phyloP scores from a whole-genome alignment of 495 filamentous ascomycete genomes.

The Corynascus novoguineensis region DNA sequence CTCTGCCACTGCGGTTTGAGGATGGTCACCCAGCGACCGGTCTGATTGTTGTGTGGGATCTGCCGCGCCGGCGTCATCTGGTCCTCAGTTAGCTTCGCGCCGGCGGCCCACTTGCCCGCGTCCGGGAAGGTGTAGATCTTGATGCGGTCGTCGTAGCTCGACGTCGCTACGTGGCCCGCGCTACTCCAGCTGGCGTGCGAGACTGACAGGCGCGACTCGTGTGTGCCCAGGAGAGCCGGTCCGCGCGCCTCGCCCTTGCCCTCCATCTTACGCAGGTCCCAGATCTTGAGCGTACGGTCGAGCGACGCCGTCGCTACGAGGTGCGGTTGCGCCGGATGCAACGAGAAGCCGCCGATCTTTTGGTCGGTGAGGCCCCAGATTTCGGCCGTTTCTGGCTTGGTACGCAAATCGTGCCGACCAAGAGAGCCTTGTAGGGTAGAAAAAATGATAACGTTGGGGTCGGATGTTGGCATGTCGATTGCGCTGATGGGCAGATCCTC shows the following conservation, averaged over 20 bases:
- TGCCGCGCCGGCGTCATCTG: constrained; percentile 62
- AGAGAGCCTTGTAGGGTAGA: constrained; percentile 77
- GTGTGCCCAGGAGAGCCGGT: constrained; percentile 71
- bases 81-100: constrained; percentile 51
- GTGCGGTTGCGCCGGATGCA: constrained; percentile 72
- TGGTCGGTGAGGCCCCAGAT: constrained; percentile 78
- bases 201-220: constrained; percentile 76
- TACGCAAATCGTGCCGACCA: constrained; percentile 71
- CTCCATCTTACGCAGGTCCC: constrained; percentile 81
- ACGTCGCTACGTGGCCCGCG: constrained; percentile 78
- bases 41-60: constrained; percentile 92
- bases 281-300: constrained; percentile 82
- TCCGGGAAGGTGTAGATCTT: constrained; percentile 79
- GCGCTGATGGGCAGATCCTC: constrained; percentile 75
- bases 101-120: constrained; percentile 58
- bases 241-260: constrained; percentile 44
- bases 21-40: constrained; percentile 70
- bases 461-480: constrained; percentile 64
- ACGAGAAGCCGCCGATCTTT: constrained; percentile 90
- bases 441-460: constrained; percentile 76
- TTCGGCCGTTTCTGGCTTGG: constrained; percentile 49
- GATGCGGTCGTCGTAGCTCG: constrained; percentile 89
- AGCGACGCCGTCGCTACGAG: constrained; percentile 86
- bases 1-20: constrained; percentile 90
- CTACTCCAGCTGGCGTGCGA: constrained; percentile 85